These are phyloP conservation scores for Dendrocalamus sinicus DNA, from an alignment of 176 grass and related monocot species.

Conservation along the genomic window DNA sequence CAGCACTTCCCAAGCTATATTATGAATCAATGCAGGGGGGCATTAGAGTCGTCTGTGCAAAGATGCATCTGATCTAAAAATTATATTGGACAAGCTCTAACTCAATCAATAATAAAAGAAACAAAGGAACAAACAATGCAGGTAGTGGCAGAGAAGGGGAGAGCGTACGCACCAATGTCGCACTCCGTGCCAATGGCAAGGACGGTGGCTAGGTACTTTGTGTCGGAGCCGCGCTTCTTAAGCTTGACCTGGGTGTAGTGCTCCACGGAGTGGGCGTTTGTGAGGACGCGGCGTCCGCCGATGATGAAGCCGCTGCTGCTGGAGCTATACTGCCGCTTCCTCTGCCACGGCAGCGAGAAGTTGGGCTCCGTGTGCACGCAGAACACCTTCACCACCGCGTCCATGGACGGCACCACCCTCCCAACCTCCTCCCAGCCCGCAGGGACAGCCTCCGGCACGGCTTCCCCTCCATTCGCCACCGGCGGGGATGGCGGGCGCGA, in stretches of 20 bases:
- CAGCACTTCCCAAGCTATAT: background rate
- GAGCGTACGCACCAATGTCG: slow-evolving; percentile 69
- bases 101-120: background rate
- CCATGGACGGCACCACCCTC: slow-evolving; percentile 84
- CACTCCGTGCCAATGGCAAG: slow-evolving; percentile 93
- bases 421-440: slow-evolving; percentile 72
- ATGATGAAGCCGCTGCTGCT: slow-evolving; percentile 94
- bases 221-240: slow-evolving; percentile 93
- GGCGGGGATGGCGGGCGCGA: slow-evolving; percentile 35
- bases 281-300: slow-evolving; percentile 75
- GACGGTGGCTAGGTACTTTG: slow-evolving; percentile 94
- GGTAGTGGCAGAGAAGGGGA: background rate
- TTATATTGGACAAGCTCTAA: background rate
- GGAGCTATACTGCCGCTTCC: slow-evolving; percentile 91
- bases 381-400: slow-evolving; percentile 97
- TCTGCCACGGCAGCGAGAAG: slow-evolving; percentile 93
- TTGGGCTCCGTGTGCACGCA: slow-evolving; percentile 96
- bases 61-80: background rate
- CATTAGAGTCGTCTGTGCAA: background rate
- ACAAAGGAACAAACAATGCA: slow-evolving; percentile 11
- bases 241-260: slow-evolving; percentile 96
- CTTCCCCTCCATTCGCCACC: slow-evolving; percentile 37
- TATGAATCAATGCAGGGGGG: background rate
- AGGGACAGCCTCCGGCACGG: slow-evolving; percentile 30
- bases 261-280: slow-evolving; percentile 94